A percentile compares a stretch with the other conserved stretches of the same genome.
phyloP scores from a whole-genome alignment of 2,329 filamentous ascomycete genomes.

The Verticillium dahliae region DNA sequence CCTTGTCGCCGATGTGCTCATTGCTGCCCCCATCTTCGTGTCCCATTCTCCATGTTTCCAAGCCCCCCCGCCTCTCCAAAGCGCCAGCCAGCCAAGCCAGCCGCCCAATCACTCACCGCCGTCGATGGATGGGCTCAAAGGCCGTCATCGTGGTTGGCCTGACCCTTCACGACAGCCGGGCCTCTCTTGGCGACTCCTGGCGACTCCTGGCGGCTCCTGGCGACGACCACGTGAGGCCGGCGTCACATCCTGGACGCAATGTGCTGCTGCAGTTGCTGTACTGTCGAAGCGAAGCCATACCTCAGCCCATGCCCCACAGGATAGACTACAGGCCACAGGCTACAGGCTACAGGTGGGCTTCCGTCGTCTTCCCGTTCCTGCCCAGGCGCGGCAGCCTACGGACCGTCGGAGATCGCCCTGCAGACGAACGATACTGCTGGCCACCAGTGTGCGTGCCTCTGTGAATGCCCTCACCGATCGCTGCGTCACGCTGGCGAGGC shows the following conservation, averaged over 20 bases:
- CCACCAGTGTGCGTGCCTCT: neutral
- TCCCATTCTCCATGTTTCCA: neutral
- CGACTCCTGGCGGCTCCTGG: neutral
- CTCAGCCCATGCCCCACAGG: no score
- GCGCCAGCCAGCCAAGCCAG: neutral
- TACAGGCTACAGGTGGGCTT: no score
- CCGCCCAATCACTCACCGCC: neutral
- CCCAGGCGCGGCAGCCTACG: neutral
- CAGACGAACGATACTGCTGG: neutral
- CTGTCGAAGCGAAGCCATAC: no score
- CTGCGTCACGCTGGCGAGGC: no score
- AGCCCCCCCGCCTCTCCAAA: neutral
- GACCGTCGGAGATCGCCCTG: neutral
- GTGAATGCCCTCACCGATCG: no score
- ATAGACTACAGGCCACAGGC: no score
- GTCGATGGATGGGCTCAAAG: neutral
- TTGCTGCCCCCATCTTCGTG: neutral
- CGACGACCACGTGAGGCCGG: neutral
- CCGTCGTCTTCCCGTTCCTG: neutral
- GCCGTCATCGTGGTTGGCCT: neutral
- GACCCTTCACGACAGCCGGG: neutral
- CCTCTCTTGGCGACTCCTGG: neutral
- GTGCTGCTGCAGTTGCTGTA: no score
- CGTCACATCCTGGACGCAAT: no score
- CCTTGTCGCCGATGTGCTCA: no score